Conservation (phyloP, 768 basidiomycete genomes). For the Paxillus involutus region DNA sequence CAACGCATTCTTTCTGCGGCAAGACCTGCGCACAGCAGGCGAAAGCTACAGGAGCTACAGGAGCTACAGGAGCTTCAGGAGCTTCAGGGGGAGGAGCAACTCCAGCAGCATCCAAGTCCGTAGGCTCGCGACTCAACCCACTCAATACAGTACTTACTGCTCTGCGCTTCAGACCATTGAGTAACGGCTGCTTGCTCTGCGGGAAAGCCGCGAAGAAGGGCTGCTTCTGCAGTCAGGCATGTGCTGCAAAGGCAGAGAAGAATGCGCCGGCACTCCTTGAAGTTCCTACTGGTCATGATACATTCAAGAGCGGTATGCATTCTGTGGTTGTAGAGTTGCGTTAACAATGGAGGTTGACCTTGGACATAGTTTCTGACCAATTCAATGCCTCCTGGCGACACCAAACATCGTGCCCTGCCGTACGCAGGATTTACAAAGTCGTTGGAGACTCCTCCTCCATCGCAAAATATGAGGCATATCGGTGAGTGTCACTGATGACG, state of each 20-base stretch:
- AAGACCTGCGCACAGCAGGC: conserved; percentile 60
- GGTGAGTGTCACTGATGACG: conserved; percentile 34
- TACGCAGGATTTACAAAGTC: conserved; percentile 66
- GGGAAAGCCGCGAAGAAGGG: conserved; percentile 58
- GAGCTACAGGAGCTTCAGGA: conserved; percentile 9
- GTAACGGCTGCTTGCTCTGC: conserved; percentile 60
- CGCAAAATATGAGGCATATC: conserved; percentile 60
- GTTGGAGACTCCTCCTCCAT: conserved; percentile 47
- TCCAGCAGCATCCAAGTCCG: conserved; percentile 30
- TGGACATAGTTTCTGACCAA: conserved; percentile 54
- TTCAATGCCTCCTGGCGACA: conserved; percentile 74
- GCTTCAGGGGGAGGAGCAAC: conserved; percentile 7
- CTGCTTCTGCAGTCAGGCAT: conserved; percentile 61
- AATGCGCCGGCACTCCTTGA: conserved; percentile 59
- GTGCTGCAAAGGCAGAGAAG: conserved; percentile 53
- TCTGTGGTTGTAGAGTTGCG: conserved; percentile 14
- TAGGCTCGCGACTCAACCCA: conserved; percentile 18
- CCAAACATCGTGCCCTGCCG: conserved; percentile 53
- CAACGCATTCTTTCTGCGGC: conserved; percentile 61
- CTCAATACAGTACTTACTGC: conserved; percentile 32
- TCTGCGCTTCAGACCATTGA: conserved; percentile 30
- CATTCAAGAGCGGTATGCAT: conserved; percentile 66
- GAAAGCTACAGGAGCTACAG: conserved; percentile 15
- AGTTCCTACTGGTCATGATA: conserved; percentile 56
- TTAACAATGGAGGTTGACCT: conserved; percentile 1